Percentiles rank a stretch among this genome's conserved stretches.
These are phyloP conservation scores for Candida patagonica DNA, from an alignment of 805 yeast species.

Conservation along the genomic window DNA sequence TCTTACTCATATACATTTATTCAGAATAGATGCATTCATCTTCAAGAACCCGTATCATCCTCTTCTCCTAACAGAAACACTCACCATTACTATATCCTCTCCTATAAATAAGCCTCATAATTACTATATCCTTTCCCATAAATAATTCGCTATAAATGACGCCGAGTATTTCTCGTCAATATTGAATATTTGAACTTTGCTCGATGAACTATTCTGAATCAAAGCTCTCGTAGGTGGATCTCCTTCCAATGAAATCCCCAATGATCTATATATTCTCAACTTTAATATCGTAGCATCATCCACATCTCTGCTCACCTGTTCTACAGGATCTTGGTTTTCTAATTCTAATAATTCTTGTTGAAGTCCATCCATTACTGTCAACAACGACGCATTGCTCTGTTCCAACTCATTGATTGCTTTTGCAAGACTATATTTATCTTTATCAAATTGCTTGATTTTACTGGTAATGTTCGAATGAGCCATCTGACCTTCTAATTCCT, in stretches of 20 bases:
- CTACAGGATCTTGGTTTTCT: constrained; percentile 12
- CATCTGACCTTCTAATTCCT: constrained; percentile 9
- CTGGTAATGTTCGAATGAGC: neutral
- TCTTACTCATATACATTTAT: too few species aligned
- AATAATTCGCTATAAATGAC: constrained; percentile 61
- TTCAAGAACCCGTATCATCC: too few species aligned
- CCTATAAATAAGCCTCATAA: too few species aligned
- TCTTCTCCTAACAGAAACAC: neutral
- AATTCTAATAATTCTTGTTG: constrained; percentile 16
- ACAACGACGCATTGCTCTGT: constrained; percentile 13
- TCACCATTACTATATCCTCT: too few species aligned
- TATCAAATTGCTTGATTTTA: constrained; percentile 17
- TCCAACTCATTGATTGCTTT: constrained; percentile 23
- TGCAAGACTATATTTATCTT: constrained; percentile 22
- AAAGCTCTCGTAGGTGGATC: constrained; percentile 15
- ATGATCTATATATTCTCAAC: constrained; percentile 17
- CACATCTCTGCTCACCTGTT: constrained; percentile 8
- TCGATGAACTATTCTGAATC: constrained; percentile 14
- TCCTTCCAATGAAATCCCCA: constrained; percentile 19
- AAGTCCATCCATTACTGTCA: constrained; percentile 15
- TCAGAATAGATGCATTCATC: too few species aligned
- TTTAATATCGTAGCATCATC: constrained; percentile 16
- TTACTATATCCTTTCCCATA: constrained; percentile 48
- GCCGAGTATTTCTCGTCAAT: constrained; percentile 45
- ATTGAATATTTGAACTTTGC: constrained; percentile 16